A percentile compares a stretch with the other conserved stretches of the same genome.
phyloP scores from a whole-genome alignment of 2,329 filamentous ascomycete genomes.

The Torrubiella hemipterigena region DNA sequence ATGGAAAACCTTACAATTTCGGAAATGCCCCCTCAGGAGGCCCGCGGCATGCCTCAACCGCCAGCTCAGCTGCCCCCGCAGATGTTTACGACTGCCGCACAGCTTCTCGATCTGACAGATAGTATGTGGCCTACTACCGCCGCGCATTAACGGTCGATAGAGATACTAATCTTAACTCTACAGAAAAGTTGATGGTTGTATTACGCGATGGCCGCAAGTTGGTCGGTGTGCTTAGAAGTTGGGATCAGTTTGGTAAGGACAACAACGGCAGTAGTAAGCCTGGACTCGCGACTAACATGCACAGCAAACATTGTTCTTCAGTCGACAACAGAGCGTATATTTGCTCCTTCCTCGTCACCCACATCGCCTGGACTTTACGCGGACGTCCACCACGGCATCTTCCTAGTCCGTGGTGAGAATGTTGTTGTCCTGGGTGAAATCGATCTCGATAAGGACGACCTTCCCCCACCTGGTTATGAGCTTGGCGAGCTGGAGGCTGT shows the following conservation, averaged over 20 bases:
- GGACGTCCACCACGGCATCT: slow-evolving; percentile 76
- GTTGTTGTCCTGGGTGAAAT: slow-evolving; percentile 94
- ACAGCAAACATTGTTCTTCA: slow-evolving; percentile 90
- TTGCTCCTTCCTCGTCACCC: slow-evolving; percentile 40
- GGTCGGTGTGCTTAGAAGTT: slow-evolving; percentile 82
- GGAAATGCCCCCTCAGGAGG: slow-evolving; percentile 31
- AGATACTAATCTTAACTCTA: slow-evolving; percentile 12
- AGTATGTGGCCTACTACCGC: slow-evolving; percentile 47
- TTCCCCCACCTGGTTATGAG: slow-evolving; percentile 62
- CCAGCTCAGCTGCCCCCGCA: slow-evolving; percentile 68
- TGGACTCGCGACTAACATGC: slow-evolving; percentile 5
- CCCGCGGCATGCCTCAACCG: slow-evolving; percentile 34
- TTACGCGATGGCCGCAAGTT: slow-evolving; percentile 90
- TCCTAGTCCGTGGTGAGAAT: slow-evolving; percentile 90
- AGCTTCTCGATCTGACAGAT: slow-evolving; percentile 90
- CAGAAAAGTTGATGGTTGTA: slow-evolving; percentile 90
- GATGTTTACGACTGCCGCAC: slow-evolving; percentile 97
- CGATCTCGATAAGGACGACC: slow-evolving; percentile 91
- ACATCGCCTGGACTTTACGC: slow-evolving; percentile 49
- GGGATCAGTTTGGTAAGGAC: slow-evolving; percentile 88
- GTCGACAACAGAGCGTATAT: slow-evolving; percentile 82
- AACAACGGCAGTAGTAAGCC: not conserved
- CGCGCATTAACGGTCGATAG: not conserved
- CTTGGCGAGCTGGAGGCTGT: slow-evolving; percentile 57
- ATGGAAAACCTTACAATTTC: slow-evolving; percentile 45